phyloP scores from a whole-genome alignment of 1,284 basidiomycete genomes.

The Paramarasmius palmivorus region DNA sequence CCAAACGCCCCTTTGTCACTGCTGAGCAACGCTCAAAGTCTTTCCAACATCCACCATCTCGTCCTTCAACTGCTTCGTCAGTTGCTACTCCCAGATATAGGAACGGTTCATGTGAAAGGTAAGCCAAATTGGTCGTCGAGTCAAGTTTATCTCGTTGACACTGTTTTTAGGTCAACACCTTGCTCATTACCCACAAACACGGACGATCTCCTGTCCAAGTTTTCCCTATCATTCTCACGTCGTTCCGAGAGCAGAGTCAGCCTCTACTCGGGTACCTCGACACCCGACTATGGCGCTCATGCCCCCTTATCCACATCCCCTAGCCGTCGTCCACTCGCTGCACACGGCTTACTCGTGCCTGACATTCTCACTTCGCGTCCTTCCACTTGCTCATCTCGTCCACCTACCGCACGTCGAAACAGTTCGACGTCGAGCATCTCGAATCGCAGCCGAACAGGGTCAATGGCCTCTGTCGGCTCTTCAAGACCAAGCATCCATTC shows the following conservation, averaged over 20 bases:
- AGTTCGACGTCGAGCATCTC: constrained; percentile 17
- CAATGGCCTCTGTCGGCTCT: constrained; percentile 9
- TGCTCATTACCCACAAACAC: constrained; percentile 10
- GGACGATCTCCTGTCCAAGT: constrained; percentile 19
- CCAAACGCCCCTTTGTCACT: not conserved
- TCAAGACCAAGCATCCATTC: constrained; percentile 8
- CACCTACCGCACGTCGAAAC: constrained; percentile 24
- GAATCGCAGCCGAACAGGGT: constrained; percentile 9
- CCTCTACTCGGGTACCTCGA: constrained; percentile 19
- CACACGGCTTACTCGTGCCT: constrained; percentile 67
- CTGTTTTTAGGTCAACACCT: constrained; percentile 20
- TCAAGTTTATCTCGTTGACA: constrained; percentile 24
- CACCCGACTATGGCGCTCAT: constrained; percentile 27
- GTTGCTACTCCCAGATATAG: not conserved
- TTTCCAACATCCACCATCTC: not conserved
- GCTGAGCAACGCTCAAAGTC: constrained; percentile 12
- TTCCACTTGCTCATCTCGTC: constrained; percentile 32
- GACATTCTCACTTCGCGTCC: constrained; percentile 50
- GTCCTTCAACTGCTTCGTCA: not conserved
- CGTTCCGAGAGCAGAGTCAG: constrained; percentile 24
- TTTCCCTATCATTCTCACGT: constrained; percentile 28
- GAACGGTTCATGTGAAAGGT: no score
- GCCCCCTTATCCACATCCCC: constrained; percentile 3
- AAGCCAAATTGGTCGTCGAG: not conserved
- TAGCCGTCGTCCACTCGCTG: constrained; percentile 44